phyloP scores from a whole-genome alignment of 1,284 basidiomycete species.

The Bondarzewia mesenterica region DNA sequence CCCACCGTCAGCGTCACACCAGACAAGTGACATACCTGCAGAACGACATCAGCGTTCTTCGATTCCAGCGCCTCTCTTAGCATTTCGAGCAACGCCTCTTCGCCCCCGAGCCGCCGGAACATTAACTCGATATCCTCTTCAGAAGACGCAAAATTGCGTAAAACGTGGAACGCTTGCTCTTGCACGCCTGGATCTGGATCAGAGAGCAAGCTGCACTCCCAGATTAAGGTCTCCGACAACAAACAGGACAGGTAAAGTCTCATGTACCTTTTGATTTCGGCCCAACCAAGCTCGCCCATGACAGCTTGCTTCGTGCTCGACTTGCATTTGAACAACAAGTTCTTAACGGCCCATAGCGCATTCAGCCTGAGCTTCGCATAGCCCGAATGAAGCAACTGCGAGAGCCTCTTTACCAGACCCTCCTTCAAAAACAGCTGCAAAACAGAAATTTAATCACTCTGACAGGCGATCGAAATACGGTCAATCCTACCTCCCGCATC shows the following conservation, averaged over 20 bases:
- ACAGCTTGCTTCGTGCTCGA: slow-evolving; percentile 52
- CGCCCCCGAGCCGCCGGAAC: slow-evolving; percentile 41
- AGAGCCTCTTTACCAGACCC: slow-evolving; percentile 57
- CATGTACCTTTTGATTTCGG: slow-evolving; percentile 41
- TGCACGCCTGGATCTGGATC: slow-evolving; percentile 45
- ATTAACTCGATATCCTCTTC: slow-evolving; percentile 54
- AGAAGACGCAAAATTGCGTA: slow-evolving; percentile 56
- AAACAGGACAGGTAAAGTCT: too few relatives aligned
- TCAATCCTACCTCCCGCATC: slow-evolving; percentile 45
- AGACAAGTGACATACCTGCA: slow-evolving; percentile 32
- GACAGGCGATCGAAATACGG: neutral
- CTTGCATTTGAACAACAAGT: slow-evolving; percentile 57
- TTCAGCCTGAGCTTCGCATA: slow-evolving; percentile 57
- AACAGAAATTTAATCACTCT: neutral
- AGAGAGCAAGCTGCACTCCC: slow-evolving; percentile 33
- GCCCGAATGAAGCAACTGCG: slow-evolving; percentile 42
- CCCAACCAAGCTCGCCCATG: slow-evolving; percentile 62
- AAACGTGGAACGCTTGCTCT: slow-evolving; percentile 59
- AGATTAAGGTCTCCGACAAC: neutral
- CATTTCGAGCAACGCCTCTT: slow-evolving; percentile 31
- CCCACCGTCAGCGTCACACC: neutral
- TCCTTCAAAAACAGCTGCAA: slow-evolving; percentile 39
- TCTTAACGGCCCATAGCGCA: slow-evolving; percentile 78
- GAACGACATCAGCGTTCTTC: slow-evolving; percentile 39
- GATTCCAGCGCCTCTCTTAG: slow-evolving; percentile 41